Conservation (phyloP, 164 flowering plant genomes). For the Piper longum region DNA sequence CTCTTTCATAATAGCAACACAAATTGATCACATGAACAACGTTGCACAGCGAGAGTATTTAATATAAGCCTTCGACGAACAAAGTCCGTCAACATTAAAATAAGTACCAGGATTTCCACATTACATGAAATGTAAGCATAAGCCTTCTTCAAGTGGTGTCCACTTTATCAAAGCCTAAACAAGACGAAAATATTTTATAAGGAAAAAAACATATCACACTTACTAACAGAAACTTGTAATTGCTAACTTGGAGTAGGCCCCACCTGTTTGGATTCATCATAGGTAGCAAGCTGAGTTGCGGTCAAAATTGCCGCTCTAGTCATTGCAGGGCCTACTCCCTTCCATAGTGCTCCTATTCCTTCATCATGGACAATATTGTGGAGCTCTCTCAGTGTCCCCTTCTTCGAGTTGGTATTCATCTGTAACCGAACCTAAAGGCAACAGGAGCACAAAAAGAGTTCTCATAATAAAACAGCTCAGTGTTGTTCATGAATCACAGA, state of each 20-base stretch:
- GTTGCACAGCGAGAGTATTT: neutral
- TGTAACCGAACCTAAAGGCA: slow-evolving; percentile 63
- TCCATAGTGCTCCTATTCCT: slow-evolving; percentile 77
- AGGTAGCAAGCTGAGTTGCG: slow-evolving; percentile 87
- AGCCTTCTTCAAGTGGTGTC: slow-evolving; percentile 75
- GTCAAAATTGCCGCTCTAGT: slow-evolving; percentile 81
- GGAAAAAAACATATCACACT: slow-evolving; percentile 6
- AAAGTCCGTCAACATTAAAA: neutral
- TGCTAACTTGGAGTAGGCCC: neutral
- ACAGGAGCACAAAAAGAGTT: slow-evolving; percentile 1
- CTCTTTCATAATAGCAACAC: neutral
- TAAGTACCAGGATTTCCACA: slow-evolving; percentile 6
- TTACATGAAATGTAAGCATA: slow-evolving; percentile 74
- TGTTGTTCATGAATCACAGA: neutral
- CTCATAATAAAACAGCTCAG: neutral
- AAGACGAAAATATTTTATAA: slow-evolving; percentile 8
- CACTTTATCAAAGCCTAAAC: slow-evolving; percentile 47
- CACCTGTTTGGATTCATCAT: slow-evolving; percentile 95
- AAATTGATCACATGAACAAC: neutral
- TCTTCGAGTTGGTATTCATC: slow-evolving; percentile 35
- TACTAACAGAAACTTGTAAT: neutral
- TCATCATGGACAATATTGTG: slow-evolving; percentile 50
- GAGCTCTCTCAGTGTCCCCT: slow-evolving; percentile 43
- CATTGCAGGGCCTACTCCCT: slow-evolving; percentile 97
- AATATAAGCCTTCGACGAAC: neutral